Base-by-base conservation (phyloP, 208 protist genomes). In the Balamuthia mandrillaris region DNA sequence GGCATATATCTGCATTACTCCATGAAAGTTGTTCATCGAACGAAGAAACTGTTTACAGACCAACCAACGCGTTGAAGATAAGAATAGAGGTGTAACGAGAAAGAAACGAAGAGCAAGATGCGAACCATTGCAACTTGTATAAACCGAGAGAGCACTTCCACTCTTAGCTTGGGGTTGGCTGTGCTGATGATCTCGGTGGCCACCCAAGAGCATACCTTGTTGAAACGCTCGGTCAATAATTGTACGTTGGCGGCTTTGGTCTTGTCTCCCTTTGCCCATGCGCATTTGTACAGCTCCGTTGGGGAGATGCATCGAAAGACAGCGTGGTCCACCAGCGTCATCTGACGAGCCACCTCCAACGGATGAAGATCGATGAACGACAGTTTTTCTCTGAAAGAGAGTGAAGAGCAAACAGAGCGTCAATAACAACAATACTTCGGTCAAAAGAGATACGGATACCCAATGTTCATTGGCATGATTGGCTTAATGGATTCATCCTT, bases 191-290 rank as follows among this genome's bases (percentile, higher is more conserved):
- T 79, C 70, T 79, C 70, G n/a, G 70, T 79, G 42, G 70, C 70
- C 70, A 79, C 70, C 70, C 70, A 79, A 37, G 58, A 79, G 49
- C 70, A 79, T 33, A 77, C 68, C 70, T 79, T 79, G 70, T 79
- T 79, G 27, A 79, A 79, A 3, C 70, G 42, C 37, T 79, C 70
- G 6, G 70, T 79, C 31, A 79, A 6, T 5, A 31, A 27, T 37
- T 79, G 70, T 16, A 79, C 70, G 33, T 79, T 79, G 4, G 70
- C 45, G n/a, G 47, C 37, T 56, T 58, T 79, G 42, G 31, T n/a
- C n/a, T n/a, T n/a, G n/a, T n/a, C n/a, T n/a, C n/a, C 42, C 33
- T 79, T 79, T 7, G 70, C 58, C 70, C 70, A 79, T 5, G 70
- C n/a, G 18, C 31, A 79, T 18, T 79, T 39, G 37, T 61, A 37